Base-by-base conservation (phyloP, 1,139 yeast species). In the Suhomyces guaymorum region DNA sequence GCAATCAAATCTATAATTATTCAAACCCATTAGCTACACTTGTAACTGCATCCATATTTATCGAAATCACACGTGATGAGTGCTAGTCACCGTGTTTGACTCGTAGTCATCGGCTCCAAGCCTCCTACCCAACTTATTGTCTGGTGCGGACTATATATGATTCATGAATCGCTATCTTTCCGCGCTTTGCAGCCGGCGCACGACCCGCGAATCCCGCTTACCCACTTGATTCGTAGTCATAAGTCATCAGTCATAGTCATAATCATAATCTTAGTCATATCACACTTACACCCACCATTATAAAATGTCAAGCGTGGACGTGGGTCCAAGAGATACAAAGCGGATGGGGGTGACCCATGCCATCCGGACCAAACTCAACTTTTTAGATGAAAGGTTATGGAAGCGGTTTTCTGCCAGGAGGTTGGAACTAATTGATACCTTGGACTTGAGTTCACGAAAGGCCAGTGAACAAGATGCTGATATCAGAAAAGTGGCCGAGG, bases 391-490 rank as follows among this genome's bases (percentile, higher is more conserved):
- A 46, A 67, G 80, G 33, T 70, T 75, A 39, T 92, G 98, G 98
- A 87, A 86, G 54, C 75, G 81, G 49, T 90, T 92, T 54, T 84
- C 95, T 8, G 89, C 95, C 2, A 69, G 97, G 39, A 66, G 98
- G 45, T 67, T 92, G 26, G 96, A 89, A 59, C 69, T 92, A 38
- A 92, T 92, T 26, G 97, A 90, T 56, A 76, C 84, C 14, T 69
- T 88, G 48, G 83, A 82, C 35, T 66, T 92, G 38, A 80, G 90
- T 46, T 73, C 81, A 18, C 78, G 79, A 43, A 90, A 89, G 63
- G 97, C 97, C 1, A 79, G 90, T 38, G 97, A 92, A 56, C 97
- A 92, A 57, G 97, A 90, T 48, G 78, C 73, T 20, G 82, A 84
- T 47, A 88, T 92, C 32, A 69, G 72, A 33, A 72, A 75, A 34